Conservation (phyloP, 2,329 filamentous ascomycete genomes). For the Cordyceps farinosa region DNA sequence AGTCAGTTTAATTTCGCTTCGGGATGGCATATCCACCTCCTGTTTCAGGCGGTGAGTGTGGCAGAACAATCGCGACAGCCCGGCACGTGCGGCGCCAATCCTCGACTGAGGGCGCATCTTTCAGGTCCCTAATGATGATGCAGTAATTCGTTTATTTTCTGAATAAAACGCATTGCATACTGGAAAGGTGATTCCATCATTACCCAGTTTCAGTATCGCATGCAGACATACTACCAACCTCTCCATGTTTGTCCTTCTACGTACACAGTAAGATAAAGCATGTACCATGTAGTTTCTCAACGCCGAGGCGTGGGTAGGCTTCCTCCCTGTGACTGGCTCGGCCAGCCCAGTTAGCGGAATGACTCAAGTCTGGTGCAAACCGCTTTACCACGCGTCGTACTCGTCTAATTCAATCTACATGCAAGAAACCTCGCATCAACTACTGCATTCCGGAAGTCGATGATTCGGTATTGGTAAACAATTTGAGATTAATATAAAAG, state of each 20-base stretch:
- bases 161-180: too few species aligned
- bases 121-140: too few species aligned
- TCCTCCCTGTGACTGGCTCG: background rate
- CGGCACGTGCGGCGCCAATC: too few species aligned
- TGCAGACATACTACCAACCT: too few species aligned
- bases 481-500: background rate
- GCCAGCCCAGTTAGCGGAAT: background rate
- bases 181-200: too few species aligned
- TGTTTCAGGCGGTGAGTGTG: conserved; percentile 31
- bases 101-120: background rate
- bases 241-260: too few species aligned
- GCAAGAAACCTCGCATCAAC: background rate
- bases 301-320: background rate
- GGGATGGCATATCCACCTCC: conserved; percentile 4
- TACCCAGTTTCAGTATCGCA: too few species aligned
- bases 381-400: background rate
- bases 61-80: conserved; percentile 23
- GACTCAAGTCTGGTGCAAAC: background rate
- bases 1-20: conserved; percentile 3
- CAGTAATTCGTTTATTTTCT: too few species aligned
- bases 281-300: background rate
- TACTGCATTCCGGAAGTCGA: background rate
- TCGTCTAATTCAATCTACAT: background rate
- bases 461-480: background rate
- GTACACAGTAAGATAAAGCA: too few species aligned